phyloP scores from a whole-genome alignment of 805 yeast genomes.

The Zygosaccharomyces bisporus region DNA sequence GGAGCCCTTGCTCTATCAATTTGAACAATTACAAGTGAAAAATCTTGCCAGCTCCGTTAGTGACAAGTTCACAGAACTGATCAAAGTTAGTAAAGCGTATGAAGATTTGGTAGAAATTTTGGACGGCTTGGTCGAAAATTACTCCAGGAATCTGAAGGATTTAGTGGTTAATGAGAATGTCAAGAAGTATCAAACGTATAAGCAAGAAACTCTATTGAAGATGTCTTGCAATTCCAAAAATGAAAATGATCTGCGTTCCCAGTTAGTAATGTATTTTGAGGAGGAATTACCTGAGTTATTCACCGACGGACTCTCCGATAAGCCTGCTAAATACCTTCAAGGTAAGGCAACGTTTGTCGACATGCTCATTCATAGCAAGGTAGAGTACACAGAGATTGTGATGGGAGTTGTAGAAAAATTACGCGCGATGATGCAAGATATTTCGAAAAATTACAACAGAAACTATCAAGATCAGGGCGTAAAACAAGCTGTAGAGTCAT shows the following conservation, averaged over 20 bases:
- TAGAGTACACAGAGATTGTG: conserved; percentile 20
- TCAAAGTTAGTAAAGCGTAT: conserved; percentile 22
- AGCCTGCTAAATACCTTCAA: conserved; percentile 25
- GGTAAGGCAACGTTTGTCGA: conserved; percentile 31
- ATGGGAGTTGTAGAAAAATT: conserved; percentile 32
- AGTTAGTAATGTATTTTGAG: conserved; percentile 24
- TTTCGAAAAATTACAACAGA: conserved; percentile 60
- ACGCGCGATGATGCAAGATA: conserved; percentile 43
- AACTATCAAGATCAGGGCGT: conserved; percentile 75
- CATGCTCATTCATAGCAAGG: conserved; percentile 24
- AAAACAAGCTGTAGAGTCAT: conserved; percentile 52
- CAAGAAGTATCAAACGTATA: conserved; percentile 42
- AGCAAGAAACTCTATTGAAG: conserved; percentile 21
- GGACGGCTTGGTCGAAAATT: conserved; percentile 48
- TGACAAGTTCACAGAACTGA: conserved; percentile 18
- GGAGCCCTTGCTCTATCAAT: conserved; percentile 25
- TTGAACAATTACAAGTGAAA: conserved; percentile 19
- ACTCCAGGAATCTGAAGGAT: conserved; percentile 83
- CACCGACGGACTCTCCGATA: conserved; percentile 20
- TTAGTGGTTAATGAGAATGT: conserved; percentile 77
- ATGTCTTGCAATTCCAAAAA: conserved; percentile 21
- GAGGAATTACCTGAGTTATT: conserved; percentile 29
- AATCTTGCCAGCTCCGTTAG: conserved; percentile 15
- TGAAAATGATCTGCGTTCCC: conserved; percentile 26
- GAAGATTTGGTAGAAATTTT: conserved; percentile 39